A percentile compares a stretch with the other conserved stretches of the same genome.
phyloP scores from a whole-genome alignment of 2,329 filamentous ascomycete genomes.

The Geosmithia flava region DNA sequence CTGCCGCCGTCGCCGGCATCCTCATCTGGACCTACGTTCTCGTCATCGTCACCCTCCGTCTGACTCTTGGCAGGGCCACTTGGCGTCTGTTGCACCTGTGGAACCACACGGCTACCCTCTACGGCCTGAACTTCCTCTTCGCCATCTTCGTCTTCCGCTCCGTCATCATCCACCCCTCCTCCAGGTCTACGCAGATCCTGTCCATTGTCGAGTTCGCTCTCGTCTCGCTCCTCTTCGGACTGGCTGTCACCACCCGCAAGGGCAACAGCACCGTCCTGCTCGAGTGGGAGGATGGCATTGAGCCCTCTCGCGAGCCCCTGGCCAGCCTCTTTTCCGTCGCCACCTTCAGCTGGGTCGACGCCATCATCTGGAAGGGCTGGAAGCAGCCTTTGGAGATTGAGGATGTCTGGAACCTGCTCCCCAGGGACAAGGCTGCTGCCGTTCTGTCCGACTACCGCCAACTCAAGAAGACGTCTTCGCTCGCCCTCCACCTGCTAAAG shows the following conservation, averaged over 20 bases:
- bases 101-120: slow-evolving; percentile 85
- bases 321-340: slow-evolving; percentile 81
- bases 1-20: slow-evolving; percentile 55
- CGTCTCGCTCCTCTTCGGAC: slow-evolving; percentile 58
- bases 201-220: slow-evolving; percentile 64
- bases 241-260: slow-evolving; percentile 73
- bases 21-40: slow-evolving; percentile 73
- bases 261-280: slow-evolving; percentile 83
- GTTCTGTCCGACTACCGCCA: slow-evolving; percentile 77
- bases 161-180: slow-evolving; percentile 63
- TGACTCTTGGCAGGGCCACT: slow-evolving; percentile 53
- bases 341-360: slow-evolving; percentile 84
- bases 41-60: slow-evolving; percentile 57
- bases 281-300: slow-evolving; percentile 79
- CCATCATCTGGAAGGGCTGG: slow-evolving; percentile 82
- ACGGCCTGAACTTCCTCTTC: slow-evolving; percentile 72
- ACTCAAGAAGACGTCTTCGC: slow-evolving; percentile 65
- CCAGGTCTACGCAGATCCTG: slow-evolving; percentile 48
- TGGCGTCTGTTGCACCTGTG: slow-evolving; percentile 64
- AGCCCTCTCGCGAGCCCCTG: slow-evolving; percentile 75
- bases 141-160: slow-evolving; percentile 71
- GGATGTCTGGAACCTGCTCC: slow-evolving; percentile 84
- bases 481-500: slow-evolving; percentile 69
- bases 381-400: slow-evolving; percentile 69
- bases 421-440: slow-evolving; percentile 74